These are phyloP conservation scores for Cladosporium velox DNA, from an alignment of 2,329 filamentous ascomycete genomes.

Conservation along the genomic window DNA sequence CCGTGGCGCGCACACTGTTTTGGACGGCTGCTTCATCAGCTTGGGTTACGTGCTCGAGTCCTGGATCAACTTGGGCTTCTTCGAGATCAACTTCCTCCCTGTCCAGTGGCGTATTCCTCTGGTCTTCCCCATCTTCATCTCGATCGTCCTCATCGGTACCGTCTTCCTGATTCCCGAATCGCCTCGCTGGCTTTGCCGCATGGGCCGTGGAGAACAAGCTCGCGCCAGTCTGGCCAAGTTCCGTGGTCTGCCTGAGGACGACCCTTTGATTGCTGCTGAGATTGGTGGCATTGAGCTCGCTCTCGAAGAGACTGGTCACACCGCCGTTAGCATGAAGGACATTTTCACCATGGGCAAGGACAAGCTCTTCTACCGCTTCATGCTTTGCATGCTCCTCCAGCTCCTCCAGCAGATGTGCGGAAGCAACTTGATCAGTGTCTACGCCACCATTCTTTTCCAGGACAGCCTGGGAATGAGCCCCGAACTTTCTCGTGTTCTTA, in stretches of 20 bases:
- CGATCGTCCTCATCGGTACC: constrained; percentile 28
- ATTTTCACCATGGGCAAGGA: constrained; percentile 54
- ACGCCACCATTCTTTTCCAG: constrained; percentile 35
- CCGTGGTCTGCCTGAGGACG: constrained; percentile 42
- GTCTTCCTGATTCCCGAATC: constrained; percentile 48
- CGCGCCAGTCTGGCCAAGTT: constrained; percentile 42
- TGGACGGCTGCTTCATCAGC: constrained; percentile 51
- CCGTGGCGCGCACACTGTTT: constrained; percentile 44
- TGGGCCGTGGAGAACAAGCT: constrained; percentile 49
- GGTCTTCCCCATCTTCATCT: constrained; percentile 49
- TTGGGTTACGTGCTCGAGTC: constrained; percentile 49
- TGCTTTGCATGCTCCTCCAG: constrained; percentile 53
- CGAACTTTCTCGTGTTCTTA: constrained; percentile 46
- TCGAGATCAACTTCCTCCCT: constrained; percentile 41
- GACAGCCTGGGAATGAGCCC: constrained; percentile 41
- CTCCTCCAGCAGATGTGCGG: constrained; percentile 56
- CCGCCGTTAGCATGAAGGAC: constrained; percentile 44
- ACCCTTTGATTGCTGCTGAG: constrained; percentile 45
- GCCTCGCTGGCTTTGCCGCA: constrained; percentile 53
- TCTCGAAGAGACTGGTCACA: constrained; percentile 46
- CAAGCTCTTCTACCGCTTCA: constrained; percentile 53
- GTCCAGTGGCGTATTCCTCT: constrained; percentile 50
- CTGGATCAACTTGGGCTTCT: constrained; percentile 52
- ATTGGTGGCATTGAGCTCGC: constrained; percentile 53
- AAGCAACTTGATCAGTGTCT: constrained; percentile 39